Evolutionary conservation across 768 basidiomycete genomes (phyloP).

Genomic region (Lactarius deliciosus): DNA sequence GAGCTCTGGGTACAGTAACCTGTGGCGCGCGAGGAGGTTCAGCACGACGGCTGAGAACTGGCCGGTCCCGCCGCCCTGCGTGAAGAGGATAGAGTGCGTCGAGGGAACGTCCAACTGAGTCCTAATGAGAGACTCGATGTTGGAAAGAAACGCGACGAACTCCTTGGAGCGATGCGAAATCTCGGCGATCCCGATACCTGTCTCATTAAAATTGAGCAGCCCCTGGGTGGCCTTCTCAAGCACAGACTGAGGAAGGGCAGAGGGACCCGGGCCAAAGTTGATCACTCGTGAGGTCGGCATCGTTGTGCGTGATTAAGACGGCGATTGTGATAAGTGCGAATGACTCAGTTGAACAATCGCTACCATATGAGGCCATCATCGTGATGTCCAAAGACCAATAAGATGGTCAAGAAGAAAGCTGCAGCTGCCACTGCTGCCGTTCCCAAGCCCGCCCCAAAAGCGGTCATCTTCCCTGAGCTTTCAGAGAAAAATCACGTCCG

Average conservation of each 20-base stretch:
- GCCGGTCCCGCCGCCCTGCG: constrained; percentile 89
- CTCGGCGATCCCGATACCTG: constrained; percentile 95
- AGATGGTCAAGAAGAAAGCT: constrained; percentile 19
- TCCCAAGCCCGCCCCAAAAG: constrained; percentile 10
- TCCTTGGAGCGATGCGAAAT: constrained; percentile 94
- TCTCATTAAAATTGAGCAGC: constrained; percentile 85
- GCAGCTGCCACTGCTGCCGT: not conserved
- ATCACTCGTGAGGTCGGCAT: constrained; percentile 56
- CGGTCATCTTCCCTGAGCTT: constrained; percentile 11
- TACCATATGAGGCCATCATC: not conserved
- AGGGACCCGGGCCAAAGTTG: constrained; percentile 96
- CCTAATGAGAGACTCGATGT: constrained; percentile 66
- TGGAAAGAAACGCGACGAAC: constrained; percentile 68
- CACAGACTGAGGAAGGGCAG: constrained; percentile 83
- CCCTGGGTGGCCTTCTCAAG: constrained; percentile 80
- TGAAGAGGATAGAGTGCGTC: constrained; percentile 85
- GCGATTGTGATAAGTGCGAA: not conserved
- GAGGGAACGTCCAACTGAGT: constrained; percentile 76
- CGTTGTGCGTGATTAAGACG: constrained; percentile 11
- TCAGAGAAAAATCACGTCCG: constrained; percentile 21
- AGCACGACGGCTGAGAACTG: constrained; percentile 92
- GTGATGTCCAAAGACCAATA: not conserved
- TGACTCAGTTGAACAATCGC: not conserved
- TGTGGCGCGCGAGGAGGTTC: constrained; percentile 86
- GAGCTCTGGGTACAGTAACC: constrained; percentile 65